Conservation (phyloP, 345 rosid genomes). For the Lepidium africanum region DNA sequence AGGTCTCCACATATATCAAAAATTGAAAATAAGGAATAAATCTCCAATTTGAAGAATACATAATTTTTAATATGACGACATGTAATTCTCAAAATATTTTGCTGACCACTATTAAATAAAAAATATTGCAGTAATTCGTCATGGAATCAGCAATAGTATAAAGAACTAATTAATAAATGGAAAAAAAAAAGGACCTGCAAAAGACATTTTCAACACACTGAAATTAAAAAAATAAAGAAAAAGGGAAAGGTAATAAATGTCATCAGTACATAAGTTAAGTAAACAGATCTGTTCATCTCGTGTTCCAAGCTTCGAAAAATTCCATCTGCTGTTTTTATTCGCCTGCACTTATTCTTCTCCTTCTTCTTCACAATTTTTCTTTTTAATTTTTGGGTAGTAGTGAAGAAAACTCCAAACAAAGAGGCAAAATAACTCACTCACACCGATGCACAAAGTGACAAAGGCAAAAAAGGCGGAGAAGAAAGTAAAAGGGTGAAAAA, state of each 20-base stretch:
- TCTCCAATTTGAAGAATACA: background rate
- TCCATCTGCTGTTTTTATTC: constrained; percentile 23
- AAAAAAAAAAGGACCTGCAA: background rate
- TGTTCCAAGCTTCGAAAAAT: constrained; percentile 22
- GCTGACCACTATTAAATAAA: background rate
- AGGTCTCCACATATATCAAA: background rate
- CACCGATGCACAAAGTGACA: constrained; percentile 26
- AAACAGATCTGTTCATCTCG: constrained; percentile 2
- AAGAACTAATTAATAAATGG: background rate
- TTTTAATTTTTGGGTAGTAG: background rate
- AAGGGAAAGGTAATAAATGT: constrained; percentile 4
- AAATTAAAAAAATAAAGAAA: background rate
- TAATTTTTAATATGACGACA: too few species aligned
- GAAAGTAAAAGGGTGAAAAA: constrained; percentile 13
- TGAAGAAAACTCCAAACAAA: constrained; percentile 19
- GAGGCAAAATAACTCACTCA: constrained; percentile 20
- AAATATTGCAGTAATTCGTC: background rate
- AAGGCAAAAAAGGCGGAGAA: constrained; percentile 12
- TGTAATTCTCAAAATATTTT: background rate
- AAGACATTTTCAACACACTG: constrained; percentile 10
- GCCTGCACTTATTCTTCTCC: constrained; percentile 3
- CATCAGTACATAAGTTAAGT: background rate
- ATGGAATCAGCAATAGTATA: background rate
- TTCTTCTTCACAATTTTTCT: background rate
- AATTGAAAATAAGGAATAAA: background rate